These are phyloP conservation scores for Penicillium cataractarum DNA, from an alignment of 495 filamentous ascomycete genomes.

Conservation along the genomic window DNA sequence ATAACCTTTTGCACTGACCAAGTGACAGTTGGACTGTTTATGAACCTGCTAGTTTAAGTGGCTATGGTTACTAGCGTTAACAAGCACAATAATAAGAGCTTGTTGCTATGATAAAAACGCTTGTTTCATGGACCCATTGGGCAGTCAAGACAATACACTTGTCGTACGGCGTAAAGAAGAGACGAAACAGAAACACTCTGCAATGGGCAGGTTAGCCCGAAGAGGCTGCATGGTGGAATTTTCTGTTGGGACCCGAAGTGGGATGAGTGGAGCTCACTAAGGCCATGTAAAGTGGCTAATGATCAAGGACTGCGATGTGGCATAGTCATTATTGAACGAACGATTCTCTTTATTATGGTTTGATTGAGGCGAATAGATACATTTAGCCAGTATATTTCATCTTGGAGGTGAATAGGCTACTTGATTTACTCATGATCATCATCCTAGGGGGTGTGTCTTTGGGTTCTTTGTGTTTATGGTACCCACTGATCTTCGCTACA, in stretches of 20 bases:
- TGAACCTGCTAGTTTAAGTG: neutral
- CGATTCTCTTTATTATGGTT: neutral
- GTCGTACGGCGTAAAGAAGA: neutral
- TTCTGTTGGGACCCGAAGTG: conserved; percentile 24
- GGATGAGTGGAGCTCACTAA: conserved; percentile 19
- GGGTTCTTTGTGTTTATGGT: neutral
- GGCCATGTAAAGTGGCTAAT: neutral
- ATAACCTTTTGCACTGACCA: conserved; percentile 1
- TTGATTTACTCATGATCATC: neutral
- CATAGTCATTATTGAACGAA: neutral
- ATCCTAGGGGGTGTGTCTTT: neutral
- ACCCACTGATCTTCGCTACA: conserved; percentile 20
- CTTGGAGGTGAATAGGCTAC: neutral
- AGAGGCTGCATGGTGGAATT: conserved; percentile 5
- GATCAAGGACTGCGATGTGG: neutral
- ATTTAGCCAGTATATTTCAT: neutral
- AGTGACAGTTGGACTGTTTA: neutral
- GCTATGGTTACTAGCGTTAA: neutral
- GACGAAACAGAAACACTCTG: neutral
- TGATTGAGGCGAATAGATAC: neutral
- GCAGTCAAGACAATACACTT: neutral
- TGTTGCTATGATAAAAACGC: neutral
- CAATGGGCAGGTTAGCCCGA: neutral
- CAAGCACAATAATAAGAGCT: neutral
- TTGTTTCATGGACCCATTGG: neutral